Evolutionary conservation across 2,329 filamentous ascomycete genomes (phyloP), one percentile per base, ranked within the genome.

Genomic region (Stemphylium beticola): DNA sequence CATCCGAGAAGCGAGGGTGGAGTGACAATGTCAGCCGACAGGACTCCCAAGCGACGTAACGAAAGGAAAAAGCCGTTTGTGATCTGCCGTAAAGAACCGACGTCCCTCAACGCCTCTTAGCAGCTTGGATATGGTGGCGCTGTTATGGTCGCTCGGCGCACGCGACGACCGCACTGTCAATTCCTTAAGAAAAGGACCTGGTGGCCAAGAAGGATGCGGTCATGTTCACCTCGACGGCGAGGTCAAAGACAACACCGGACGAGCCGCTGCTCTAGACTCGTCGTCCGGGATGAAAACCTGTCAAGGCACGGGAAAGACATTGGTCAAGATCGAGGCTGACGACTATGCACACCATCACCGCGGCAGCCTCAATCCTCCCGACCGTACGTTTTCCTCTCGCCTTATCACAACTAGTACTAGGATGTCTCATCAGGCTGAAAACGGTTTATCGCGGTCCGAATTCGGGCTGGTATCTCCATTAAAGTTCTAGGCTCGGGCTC

Each of bases 381-480:
- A 26, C 37, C 37, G 46, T 40, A 18, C 34, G 14, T 32, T 44
- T 22, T 37, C 18, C 39, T 50, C 15, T 26, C 40, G 34, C 20
- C 32, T 50, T 49, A 39, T 46, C 39, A 44, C 4, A 54, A 50
- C 20, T 20, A 50, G 51, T n/a, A 38, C 39, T 54, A 54, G 51
- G 12, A 17, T 34, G 34, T 54, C 46, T 49, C 40, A 54, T 34
- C 12, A 43, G 17, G 38, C 41, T 49, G 26, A 33, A 42, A 54
- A 37, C 15, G 34, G 39, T n/a, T 49, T 11, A 11, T 24, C 8
- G 34, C 46, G 51, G 51, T 34, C 51, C 51, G 51, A 54, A 50
- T 54, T 43, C 31, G 40, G 46, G 51, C 40, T 50, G 40, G 45
- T 47, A 50, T 43, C 12, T 44, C 20, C 26, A 54, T 20, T 32